Percentiles rank a stretch among this genome's conserved stretches.
Conservation (phyloP, 2,329 filamentous ascomycete genomes). For the Colletotrichum lupini region DNA sequence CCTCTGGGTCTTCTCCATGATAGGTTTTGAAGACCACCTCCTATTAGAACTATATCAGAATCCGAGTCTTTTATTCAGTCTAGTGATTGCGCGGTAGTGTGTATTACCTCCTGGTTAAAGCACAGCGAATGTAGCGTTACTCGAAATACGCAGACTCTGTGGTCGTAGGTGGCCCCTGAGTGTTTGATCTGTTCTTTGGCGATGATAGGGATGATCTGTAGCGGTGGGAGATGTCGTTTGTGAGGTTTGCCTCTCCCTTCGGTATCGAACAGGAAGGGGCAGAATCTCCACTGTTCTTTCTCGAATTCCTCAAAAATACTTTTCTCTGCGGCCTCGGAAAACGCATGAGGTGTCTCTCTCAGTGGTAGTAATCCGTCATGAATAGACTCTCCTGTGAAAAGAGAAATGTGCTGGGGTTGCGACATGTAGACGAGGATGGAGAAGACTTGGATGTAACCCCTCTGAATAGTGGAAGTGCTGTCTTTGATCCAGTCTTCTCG, state of each 20-base stretch:
- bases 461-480: not conserved
- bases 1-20: not conserved
- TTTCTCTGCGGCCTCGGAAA: too few relatives aligned
- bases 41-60: not conserved
- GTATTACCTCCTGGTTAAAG: not conserved
- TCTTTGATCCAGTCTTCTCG: not conserved
- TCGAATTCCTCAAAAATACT: not conserved
- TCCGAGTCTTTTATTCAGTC: too few relatives aligned
- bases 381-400: not conserved
- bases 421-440: not conserved
- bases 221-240: not conserved
- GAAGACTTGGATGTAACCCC: not conserved
- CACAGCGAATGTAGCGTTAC: not conserved
- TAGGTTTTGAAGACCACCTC: constrained; percentile 14
- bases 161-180: not conserved
- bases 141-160: not conserved
- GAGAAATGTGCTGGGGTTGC: not conserved
- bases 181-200: not conserved
- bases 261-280: not conserved
- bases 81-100: too few relatives aligned
- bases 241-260: not conserved
- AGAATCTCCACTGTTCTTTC: constrained; percentile 5
- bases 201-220: not conserved
- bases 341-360: too few relatives aligned
- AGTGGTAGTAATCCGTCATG: too few relatives aligned